phyloP scores from a whole-genome alignment of 345 rosid genomes.

The Eucalyptus regnans region DNA sequence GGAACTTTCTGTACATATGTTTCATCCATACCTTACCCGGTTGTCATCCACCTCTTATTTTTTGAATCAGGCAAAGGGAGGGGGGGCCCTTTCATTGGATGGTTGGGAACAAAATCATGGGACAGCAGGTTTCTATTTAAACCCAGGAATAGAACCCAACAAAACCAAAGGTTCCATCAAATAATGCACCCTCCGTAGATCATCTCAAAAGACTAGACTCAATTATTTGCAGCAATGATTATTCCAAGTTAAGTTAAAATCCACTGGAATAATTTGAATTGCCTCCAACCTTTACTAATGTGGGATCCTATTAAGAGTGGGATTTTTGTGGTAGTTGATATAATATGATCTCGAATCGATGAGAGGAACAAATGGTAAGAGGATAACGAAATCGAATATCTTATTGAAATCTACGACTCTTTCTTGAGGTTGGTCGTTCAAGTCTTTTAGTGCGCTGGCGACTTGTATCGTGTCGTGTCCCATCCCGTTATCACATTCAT shows the following conservation, averaged over 20 bases:
- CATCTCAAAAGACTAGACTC: background rate
- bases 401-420: accelerated
- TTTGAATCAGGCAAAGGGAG: background rate
- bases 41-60: background rate
- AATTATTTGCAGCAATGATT: background rate
- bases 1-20: background rate
- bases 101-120: background rate
- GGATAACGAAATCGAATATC: background rate
- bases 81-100: background rate
- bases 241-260: background rate
- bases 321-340: background rate
- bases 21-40: background rate
- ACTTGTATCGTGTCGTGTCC: accelerated
- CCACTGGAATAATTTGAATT: background rate
- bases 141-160: background rate
- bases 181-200: background rate
- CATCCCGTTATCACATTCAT: accelerated
- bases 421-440: background rate
- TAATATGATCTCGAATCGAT: background rate
- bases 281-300: background rate
- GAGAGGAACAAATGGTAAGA: background rate
- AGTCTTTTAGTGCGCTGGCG: accelerated
- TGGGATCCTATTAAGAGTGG: background rate
- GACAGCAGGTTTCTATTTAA: background rate
- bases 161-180: background rate